A percentile compares a stretch with the other conserved stretches of the same genome.
phyloP scores from a whole-genome alignment of 352 stramenopile genomes.

The Phytopythium aichiense region DNA sequence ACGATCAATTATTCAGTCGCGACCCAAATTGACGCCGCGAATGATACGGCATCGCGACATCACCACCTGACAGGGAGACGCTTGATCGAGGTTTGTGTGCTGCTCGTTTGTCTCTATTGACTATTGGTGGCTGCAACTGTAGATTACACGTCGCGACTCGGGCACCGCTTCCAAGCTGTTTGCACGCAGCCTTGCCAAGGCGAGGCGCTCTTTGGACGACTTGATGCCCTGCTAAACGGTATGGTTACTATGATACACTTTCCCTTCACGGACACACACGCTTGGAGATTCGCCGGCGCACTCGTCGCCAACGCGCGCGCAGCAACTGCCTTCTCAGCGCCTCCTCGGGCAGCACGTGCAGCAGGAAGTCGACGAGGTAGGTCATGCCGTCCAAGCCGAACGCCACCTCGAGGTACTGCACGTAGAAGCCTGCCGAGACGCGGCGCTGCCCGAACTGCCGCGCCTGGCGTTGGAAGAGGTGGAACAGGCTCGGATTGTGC shows the following conservation, averaged over 20 bases:
- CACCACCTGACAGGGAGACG: no score
- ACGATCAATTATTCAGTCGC: not conserved
- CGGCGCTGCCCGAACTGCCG: conserved; percentile 68
- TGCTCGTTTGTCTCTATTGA: not conserved
- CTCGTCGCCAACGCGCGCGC: conserved; percentile 55
- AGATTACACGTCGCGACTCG: not conserved
- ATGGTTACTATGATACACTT: conserved; percentile 3
- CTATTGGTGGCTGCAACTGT: not conserved
- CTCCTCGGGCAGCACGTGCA: conserved; percentile 71
- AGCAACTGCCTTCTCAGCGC: conserved; percentile 60
- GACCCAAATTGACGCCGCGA: not conserved
- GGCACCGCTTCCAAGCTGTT: not conserved
- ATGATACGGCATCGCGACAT: not conserved
- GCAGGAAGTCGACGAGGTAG: conserved; percentile 81
- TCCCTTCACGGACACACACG: conserved; percentile 30
- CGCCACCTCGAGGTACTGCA: conserved; percentile 78
- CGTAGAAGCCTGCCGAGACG: conserved; percentile 52
- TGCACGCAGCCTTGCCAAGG: no score
- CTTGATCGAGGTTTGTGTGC: not conserved
- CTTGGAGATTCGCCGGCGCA: conserved; percentile 59
- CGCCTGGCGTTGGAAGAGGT: conserved; percentile 76
- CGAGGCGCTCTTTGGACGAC: not conserved
- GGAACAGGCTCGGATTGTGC: conserved; percentile 81
- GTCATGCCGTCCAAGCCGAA: conserved; percentile 66
- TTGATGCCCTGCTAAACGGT: not conserved